Percentiles rank a stretch among this genome's conserved stretches.
Conservation (phyloP, 805 yeast genomes). For the Zygosaccharomyces rouxii region DNA sequence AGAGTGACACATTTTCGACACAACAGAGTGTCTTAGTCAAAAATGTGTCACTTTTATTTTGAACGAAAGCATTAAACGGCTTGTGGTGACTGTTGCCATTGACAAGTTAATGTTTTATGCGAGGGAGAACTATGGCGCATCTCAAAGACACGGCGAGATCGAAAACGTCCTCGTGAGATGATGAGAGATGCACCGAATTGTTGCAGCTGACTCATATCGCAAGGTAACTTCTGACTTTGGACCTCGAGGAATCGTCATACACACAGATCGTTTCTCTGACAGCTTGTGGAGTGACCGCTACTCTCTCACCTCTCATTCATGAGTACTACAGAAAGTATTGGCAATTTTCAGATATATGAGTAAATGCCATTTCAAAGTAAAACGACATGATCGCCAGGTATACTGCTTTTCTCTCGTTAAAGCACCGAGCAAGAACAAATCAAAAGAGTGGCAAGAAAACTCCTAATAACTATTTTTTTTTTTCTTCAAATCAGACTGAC, state of each 20-base stretch:
- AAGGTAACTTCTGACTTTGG: background rate
- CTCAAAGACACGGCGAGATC: background rate
- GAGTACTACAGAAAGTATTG: background rate
- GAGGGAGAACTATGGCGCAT: background rate
- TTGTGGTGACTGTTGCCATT: background rate
- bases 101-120: background rate
- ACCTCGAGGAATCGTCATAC: background rate
- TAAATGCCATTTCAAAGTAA: background rate
- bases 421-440: background rate
- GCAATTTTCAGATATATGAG: background rate
- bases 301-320: background rate
- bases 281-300: background rate
- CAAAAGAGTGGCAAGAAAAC: background rate
- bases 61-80: background rate
- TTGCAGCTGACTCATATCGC: background rate
- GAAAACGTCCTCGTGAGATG: background rate
- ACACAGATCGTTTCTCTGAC: background rate
- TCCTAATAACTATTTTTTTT: background rate
- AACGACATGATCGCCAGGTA: background rate
- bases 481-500: background rate
- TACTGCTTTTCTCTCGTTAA: background rate
- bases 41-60: background rate
- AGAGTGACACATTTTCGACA: background rate
- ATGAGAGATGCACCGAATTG: background rate
- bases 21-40: background rate